Conservation (phyloP, 2,329 filamentous ascomycete species). For the Fusarium luffae region DNA sequence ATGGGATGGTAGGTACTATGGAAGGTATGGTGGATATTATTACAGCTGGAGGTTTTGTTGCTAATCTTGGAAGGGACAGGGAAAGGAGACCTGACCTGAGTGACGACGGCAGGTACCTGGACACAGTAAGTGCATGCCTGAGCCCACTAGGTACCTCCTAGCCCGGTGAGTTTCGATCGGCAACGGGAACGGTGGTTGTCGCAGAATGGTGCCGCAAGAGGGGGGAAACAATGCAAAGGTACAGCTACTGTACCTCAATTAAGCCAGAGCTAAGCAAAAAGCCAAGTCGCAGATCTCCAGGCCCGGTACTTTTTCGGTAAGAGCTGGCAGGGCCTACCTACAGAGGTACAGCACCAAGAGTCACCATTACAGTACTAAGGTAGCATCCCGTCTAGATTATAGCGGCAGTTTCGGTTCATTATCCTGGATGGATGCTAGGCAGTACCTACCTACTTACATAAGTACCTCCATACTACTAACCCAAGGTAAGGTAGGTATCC, state of each 20-base stretch:
- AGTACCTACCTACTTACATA: too few relatives aligned
- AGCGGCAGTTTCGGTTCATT: conserved; percentile 18
- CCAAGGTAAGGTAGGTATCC: neutral
- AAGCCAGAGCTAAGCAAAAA: conserved; percentile 42
- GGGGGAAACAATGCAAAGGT: neutral
- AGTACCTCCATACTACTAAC: too few relatives aligned
- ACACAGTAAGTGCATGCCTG: neutral
- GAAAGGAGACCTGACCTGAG: neutral
- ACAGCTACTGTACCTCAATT: neutral
- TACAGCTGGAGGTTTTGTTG: neutral
- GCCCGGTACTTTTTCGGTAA: conserved; percentile 27
- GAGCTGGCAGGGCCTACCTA: neutral
- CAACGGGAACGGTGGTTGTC: conserved; percentile 35
- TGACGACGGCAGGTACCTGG: neutral
- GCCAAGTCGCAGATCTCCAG: conserved; percentile 46
- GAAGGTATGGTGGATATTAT: neutral
- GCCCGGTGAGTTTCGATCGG: conserved; percentile 27
- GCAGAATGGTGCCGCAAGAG: conserved; percentile 20
- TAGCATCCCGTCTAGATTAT: neutral
- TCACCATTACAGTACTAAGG: neutral
- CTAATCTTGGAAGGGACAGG: neutral
- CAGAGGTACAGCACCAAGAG: neutral
- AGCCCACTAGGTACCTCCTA: too few relatives aligned
- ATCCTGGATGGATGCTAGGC: conserved; percentile 15
- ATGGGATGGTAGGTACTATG: neutral